Base-by-base conservation (phyloP, 768 basidiomycete genomes). In the Trametes sanguinea region DNA sequence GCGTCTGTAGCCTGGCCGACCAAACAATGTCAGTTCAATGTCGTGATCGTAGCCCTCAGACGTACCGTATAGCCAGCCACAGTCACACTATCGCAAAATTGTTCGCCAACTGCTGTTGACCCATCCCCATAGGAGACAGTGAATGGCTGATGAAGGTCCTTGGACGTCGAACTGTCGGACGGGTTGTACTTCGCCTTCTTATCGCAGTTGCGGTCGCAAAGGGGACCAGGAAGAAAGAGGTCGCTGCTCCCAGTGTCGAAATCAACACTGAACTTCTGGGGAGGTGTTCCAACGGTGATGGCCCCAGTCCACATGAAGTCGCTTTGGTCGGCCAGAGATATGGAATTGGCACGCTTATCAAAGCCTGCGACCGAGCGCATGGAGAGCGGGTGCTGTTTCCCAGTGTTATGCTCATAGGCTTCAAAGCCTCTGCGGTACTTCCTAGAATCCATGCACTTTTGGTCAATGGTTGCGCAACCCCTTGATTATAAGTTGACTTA, bases 71-170 rank as follows among this genome's bases (percentile, higher is more conserved):
- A 54, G 0, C 79, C 77, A 5, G 71, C 80, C 30, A 84, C 62
- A 14, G 67, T 65, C 2, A 85, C 81, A 0, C 70, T 77, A 64
- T 86, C 85, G 16, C 63, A 69, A 68, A 80, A 85, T n/a, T 78
- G 71, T 10, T 72, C 65, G 22, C 83, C 85, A 1, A 67, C 54
- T 3, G 81, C 81, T 4, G 74, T 69, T 1, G 77, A 79, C 4
- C 82, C 82, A 63, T 85, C 83, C 33, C 80, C 84, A 63, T 80
- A 85, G 13, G 70, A 60, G 56, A 85, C 76, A 16, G 65, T 69
- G 67, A 83, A 83, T 2, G 65, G 68, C 54, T 71, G 63, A n/a
- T 69, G 51, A 3, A 70, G 59, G 54, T 75, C 68, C 7, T 54
- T 50, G 1, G 82, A 73, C 4, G 81, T 78, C 1, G 76, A 73